Percentiles rank a stretch among this genome's conserved stretches.
Conservation (phyloP, 2,329 filamentous ascomycete genomes). For the Fusarium sp. region DNA sequence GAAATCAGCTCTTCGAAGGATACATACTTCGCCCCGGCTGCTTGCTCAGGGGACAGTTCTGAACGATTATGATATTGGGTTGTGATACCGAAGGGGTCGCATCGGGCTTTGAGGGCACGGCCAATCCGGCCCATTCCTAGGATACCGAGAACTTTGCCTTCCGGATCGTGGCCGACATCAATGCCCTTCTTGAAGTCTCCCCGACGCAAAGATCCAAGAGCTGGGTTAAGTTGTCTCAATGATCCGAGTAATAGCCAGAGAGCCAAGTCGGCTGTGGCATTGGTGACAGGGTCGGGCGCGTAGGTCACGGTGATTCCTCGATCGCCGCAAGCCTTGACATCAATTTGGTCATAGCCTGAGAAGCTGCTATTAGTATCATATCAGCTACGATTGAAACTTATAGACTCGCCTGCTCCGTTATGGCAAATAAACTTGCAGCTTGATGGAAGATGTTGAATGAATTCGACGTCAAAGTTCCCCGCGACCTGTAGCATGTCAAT, state of each 20-base stretch:
- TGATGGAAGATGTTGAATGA: conserved; percentile 17
- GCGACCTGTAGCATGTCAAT: conserved; percentile 6
- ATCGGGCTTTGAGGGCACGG: conserved; percentile 56
- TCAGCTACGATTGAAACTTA: conserved; percentile 39
- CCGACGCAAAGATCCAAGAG: too few relatives aligned
- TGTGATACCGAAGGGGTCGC: conserved; percentile 63
- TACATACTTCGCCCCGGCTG: conserved; percentile 59
- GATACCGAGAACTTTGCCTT: conserved; percentile 70
- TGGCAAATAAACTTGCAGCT: conserved; percentile 58
- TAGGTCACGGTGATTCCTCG: too few relatives aligned
- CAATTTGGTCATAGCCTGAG: conserved; percentile 69
- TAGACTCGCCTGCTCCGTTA: conserved; percentile 31
- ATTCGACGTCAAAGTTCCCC: conserved; percentile 25
- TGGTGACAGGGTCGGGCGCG: too few relatives aligned
- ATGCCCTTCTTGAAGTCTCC: conserved; percentile 42
- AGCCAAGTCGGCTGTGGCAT: too few relatives aligned
- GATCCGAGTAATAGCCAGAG: too few relatives aligned
- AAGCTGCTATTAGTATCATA: too few relatives aligned
- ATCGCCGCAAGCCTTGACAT: too few relatives aligned
- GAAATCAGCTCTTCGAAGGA: conserved; percentile 63
- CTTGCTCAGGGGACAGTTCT: conserved; percentile 50
- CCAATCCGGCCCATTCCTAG: conserved; percentile 70
- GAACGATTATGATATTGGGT: conserved; percentile 67
- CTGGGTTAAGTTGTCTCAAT: too few relatives aligned
- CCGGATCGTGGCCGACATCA: conserved; percentile 74